These are phyloP conservation scores for Pyrenochaeta sp. DNA, from an alignment of 2,329 filamentous ascomycete genomes.

Conservation along the genomic window DNA sequence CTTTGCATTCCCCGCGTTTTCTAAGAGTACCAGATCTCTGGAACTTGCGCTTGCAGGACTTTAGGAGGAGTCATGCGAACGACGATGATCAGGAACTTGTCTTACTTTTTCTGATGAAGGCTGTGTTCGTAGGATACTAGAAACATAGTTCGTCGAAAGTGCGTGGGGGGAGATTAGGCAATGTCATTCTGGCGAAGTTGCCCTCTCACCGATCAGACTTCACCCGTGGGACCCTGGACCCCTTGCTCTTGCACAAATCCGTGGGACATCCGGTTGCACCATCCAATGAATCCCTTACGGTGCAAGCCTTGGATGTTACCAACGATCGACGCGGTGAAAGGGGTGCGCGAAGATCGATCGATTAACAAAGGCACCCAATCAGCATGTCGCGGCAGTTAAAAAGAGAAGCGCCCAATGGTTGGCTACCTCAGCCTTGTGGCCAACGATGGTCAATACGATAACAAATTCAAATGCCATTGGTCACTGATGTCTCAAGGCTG, in stretches of 20 bases:
- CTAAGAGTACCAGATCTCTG: background rate
- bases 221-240: background rate
- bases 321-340: too few relatives aligned
- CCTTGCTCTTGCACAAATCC: background rate
- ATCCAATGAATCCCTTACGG: too few relatives aligned
- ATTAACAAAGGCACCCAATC: too few relatives aligned
- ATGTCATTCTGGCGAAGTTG: background rate
- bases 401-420: background rate
- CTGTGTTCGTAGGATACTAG: background rate
- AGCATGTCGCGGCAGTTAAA: background rate
- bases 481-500: background rate
- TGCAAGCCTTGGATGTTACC: too few relatives aligned
- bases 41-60: background rate
- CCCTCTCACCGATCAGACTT: background rate
- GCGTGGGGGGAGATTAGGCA: background rate
- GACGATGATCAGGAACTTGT: background rate
- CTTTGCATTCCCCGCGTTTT: background rate
- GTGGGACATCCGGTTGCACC: background rate
- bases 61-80: background rate
- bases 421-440: background rate
- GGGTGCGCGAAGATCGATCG: too few relatives aligned
- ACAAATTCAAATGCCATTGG: background rate
- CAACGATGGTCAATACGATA: background rate
- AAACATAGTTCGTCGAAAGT: background rate
- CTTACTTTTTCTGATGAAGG: background rate